phyloP scores from a whole-genome alignment of 257 asterid genomes.

The Solanum sejunctum region DNA sequence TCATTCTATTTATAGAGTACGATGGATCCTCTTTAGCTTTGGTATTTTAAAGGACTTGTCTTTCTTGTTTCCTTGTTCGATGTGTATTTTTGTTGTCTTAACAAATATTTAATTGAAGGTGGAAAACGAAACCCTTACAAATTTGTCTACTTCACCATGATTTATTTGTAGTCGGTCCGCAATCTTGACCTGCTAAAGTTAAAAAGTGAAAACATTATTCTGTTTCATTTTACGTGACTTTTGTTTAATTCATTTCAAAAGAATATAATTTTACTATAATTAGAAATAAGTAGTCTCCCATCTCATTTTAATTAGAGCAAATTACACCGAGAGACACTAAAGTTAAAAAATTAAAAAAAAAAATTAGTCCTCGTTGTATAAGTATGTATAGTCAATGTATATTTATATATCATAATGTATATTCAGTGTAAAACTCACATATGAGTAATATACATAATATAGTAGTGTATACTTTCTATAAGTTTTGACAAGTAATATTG shows the following conservation, averaged over 20 bases:
- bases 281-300: no score
- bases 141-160: neutral
- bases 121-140: neutral
- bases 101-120: neutral
- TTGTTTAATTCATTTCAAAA: neutral
- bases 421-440: no score
- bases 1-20: neutral
- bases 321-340: no score
- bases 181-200: neutral
- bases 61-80: neutral
- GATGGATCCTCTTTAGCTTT: neutral
- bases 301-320: no score
- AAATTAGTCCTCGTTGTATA: no score
- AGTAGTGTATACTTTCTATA: no score
- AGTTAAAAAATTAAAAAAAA: no score
- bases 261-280: no score
- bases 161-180: neutral
- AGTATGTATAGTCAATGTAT: no score
- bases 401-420: no score
- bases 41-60: neutral
- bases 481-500: no score
- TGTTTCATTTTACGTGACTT: neutral
- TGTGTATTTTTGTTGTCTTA: neutral
- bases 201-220: neutral
- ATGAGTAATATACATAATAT: no score